Evolutionary conservation across 345 rosid genomes (phyloP).

Genomic region (Turritis glabra): DNA sequence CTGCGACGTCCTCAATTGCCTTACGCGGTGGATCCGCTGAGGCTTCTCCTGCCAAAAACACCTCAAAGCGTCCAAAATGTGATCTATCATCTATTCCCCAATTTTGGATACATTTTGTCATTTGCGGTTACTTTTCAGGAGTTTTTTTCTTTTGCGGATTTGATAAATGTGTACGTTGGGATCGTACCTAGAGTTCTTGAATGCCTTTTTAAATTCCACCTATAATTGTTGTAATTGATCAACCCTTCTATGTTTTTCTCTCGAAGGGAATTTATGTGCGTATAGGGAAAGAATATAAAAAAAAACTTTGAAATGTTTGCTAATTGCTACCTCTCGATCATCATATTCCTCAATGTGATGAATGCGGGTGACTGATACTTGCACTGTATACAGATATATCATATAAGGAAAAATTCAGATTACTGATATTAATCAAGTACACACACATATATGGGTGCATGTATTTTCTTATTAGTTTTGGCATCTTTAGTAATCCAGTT

Average conservation of each 20-base stretch:
- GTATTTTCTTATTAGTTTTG: neutral
- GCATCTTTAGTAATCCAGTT: neutral
- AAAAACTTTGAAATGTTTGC: neutral
- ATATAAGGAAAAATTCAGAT: neutral
- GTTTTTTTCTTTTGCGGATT: neutral
- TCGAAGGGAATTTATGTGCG: neutral
- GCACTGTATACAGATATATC: neutral
- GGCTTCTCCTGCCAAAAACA: slow-evolving; percentile 55
- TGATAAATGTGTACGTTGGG: neutral
- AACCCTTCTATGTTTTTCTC: neutral
- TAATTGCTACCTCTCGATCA: neutral
- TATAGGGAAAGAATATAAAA: neutral
- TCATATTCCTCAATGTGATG: neutral
- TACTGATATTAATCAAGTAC: neutral
- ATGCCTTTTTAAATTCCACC: neutral
- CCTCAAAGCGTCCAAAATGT: slow-evolving; percentile 89
- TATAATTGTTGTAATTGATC: neutral
- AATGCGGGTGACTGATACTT: neutral
- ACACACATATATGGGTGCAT: neutral
- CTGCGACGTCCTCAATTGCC: slow-evolving; percentile 55
- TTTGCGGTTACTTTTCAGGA: neutral
- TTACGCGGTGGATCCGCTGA: slow-evolving; percentile 64
- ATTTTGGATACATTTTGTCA: neutral
- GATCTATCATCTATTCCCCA: neutral
- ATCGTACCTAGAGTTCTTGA: neutral